Evolutionary conservation across 768 basidiomycete species (phyloP), one percentile per base, ranked within the genome.

Genomic region (Suillus americanus): DNA sequence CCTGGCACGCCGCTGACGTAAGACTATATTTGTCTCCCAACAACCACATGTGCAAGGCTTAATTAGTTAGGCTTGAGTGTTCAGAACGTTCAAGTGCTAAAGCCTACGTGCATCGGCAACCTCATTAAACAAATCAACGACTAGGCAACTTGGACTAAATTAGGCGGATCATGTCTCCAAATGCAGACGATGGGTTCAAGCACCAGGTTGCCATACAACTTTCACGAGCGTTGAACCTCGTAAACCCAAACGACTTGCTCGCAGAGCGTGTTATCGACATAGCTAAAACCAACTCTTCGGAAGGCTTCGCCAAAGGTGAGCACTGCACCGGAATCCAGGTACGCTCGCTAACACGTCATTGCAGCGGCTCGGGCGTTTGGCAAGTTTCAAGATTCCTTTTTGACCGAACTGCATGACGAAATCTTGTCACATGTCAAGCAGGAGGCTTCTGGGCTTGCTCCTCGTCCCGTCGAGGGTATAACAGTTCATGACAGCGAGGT

Each of bases 181-280:
- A 23, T 25, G 30, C 20, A 20, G 54, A 55, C 25, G 56, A 66
- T 64, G 80, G 82, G 28, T 91, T 90, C 73, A 84, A 79, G 51
- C 90, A 93, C 73, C 82, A 87, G 60, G 73, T 92, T 37, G 91
- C 90, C 28, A 88, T 92, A 65, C 87, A 91, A 78, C 83, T 97
- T 10, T 95, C 94, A 2, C 79, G 94, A 40, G 86, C 86, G 3
- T 82, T 95, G 70, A 95, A 95, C 74, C 81, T 82, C 16, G 74
- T 94, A 65, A 92, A 92, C 71, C 91, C 92, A 0, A 97, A 96
- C 73, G 91, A 93, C 68, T 76, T 91, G 4, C 84, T 97, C 25
- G 94, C 94, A 3, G 82, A 85, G 66, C 80, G 89, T 64, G 91
- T 96, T 40, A 87, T 88, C 30, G 90, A 91, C 69, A 89, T 96